Conservation (phyloP, 345 rosid genomes). For the Heritiera littoralis region DNA sequence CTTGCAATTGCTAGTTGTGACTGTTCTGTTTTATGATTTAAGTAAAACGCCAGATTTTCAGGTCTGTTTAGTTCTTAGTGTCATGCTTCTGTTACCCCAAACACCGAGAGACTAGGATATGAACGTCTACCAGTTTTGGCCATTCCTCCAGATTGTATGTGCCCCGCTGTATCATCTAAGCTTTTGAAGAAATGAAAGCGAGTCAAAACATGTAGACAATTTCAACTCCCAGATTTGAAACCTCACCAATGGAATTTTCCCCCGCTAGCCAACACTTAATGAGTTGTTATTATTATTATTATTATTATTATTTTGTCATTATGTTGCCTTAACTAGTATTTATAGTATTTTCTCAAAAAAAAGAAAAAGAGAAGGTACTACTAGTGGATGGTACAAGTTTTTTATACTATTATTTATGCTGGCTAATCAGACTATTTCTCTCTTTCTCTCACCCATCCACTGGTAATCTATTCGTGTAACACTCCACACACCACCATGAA, state of each 20-base stretch:
- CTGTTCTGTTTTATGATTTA: neutral
- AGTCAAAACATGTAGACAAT: neutral
- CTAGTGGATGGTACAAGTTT: neutral
- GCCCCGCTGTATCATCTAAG: neutral
- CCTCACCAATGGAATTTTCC: neutral
- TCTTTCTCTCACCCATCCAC: no score
- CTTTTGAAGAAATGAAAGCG: neutral
- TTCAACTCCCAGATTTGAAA: neutral
- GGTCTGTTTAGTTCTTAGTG: neutral
- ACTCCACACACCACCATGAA: no score
- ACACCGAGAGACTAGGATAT: neutral
- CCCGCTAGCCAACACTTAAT: neutral
- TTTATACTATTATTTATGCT: neutral
- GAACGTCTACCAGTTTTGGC: neutral
- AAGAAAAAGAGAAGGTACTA: no score
- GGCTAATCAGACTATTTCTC: neutral
- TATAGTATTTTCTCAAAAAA: neutral
- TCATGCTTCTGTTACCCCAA: neutral
- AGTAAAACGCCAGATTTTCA: conserved; percentile 2
- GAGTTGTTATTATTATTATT: no score
- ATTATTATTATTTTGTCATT: neutral
- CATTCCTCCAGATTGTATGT: neutral
- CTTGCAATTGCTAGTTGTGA: neutral
- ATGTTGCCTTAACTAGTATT: neutral
- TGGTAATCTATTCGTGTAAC: no score